phyloP scores from a whole-genome alignment of 768 basidiomycete species.

The Mycena galopus region DNA sequence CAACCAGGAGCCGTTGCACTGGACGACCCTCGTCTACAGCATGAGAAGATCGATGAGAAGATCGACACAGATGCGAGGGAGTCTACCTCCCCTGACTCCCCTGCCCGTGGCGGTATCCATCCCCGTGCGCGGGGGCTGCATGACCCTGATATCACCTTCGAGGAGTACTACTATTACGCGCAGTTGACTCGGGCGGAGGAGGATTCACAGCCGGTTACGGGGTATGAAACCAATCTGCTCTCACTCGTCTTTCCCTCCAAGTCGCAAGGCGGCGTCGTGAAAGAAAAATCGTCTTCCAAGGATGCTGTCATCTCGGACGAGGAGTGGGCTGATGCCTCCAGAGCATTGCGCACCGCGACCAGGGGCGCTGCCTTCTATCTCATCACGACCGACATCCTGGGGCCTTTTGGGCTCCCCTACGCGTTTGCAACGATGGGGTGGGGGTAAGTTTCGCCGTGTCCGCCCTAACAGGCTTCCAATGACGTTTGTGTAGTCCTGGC shows the following conservation, averaged over 20 bases:
- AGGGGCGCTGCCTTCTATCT: slow-evolving; percentile 24
- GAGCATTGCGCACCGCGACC: slow-evolving; percentile 24
- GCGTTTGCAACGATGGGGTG: slow-evolving; percentile 25
- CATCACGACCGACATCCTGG: slow-evolving; percentile 24
- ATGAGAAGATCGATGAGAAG: slow-evolving; percentile 19
- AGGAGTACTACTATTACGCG: slow-evolving; percentile 25
- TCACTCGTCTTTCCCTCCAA: slow-evolving; percentile 19
- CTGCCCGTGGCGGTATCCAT: slow-evolving; percentile 1
- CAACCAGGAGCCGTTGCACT: slow-evolving; percentile 14
- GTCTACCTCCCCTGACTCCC: background rate
- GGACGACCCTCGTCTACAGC: slow-evolving; percentile 19
- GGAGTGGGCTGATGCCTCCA: slow-evolving; percentile 20
- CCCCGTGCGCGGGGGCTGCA: slow-evolving; percentile 14
- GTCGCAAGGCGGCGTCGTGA: slow-evolving; percentile 20
- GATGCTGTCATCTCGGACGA: slow-evolving; percentile 9
- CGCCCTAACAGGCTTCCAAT: background rate
- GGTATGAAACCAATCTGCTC: slow-evolving; percentile 9
- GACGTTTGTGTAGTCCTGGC: slow-evolving; percentile 13
- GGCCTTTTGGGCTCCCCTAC: slow-evolving; percentile 21
- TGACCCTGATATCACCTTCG: slow-evolving; percentile 15
- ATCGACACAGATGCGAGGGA: background rate
- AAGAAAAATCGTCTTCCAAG: background rate
- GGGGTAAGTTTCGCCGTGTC: slow-evolving; percentile 18
- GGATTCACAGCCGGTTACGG: background rate
- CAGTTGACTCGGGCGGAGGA: slow-evolving; percentile 18